Conservation (phyloP, 805 yeast species). For the Clavispora asparagi region DNA sequence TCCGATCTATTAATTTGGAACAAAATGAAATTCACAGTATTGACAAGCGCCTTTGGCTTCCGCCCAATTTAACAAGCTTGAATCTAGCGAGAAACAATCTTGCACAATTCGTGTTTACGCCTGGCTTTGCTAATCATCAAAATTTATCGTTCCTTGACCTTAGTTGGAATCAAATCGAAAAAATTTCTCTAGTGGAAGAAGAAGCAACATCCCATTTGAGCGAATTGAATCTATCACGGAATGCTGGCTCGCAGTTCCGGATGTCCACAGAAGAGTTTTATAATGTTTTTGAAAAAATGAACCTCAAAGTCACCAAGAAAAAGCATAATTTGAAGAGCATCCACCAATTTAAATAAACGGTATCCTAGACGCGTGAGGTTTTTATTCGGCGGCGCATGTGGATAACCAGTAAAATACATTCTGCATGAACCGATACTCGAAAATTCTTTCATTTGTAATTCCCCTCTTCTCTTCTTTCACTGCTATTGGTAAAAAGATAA, state of each 20-base stretch:
- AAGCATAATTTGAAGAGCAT: constrained; percentile 24
- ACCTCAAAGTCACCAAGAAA: constrained; percentile 13
- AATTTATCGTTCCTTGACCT: constrained; percentile 12
- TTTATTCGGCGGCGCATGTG: neutral
- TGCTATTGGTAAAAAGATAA: too few relatives aligned
- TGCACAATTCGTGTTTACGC: constrained; percentile 9
- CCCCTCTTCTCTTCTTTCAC: neutral
- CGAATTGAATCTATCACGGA: constrained; percentile 17
- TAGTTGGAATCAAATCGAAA: constrained; percentile 4
- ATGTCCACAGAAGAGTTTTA: constrained; percentile 20
- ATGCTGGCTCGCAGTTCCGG: constrained; percentile 8
- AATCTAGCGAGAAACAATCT: constrained; percentile 17
- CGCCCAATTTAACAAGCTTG: constrained; percentile 8
- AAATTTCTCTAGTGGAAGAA: constrained; percentile 1
- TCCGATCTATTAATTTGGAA: constrained; percentile 9
- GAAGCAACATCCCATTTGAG: constrained; percentile 10
- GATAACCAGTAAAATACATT: neutral
- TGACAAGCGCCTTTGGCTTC: constrained; percentile 9
- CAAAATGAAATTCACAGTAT: constrained; percentile 12
- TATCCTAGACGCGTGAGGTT: too few relatives aligned
- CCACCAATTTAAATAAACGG: constrained; percentile 14
- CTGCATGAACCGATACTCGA: neutral
- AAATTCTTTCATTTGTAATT: neutral
- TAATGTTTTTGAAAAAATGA: constrained; percentile 18
- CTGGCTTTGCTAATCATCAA: constrained; percentile 6